Evolutionary conservation across 331 rosid genomes (phyloP), one percentile per base, ranked within the genome.

Genomic region (Stylosanthes scabra): DNA sequence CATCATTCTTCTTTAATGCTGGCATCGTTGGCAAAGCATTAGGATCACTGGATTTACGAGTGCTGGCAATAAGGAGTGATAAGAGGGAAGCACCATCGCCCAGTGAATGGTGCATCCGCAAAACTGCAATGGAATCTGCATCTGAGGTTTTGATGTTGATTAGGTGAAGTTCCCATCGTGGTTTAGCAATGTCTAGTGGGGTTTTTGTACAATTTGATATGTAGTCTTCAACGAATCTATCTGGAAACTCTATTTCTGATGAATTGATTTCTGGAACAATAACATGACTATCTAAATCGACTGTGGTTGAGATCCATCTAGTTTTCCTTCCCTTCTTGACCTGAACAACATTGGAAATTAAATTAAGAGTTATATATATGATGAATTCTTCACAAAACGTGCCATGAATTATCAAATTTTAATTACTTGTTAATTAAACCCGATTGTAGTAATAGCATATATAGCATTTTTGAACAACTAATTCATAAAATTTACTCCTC

Each of bases 61-160:
- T 85, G 6, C 83, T 66, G 1, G 97, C 88, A n/a, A 91, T 79
- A 41, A 91, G 88, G 16, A 91, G 88, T 14, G 97, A 91, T 59
- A 86, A 64, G 63, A 91, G 93, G 46, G 97, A 91, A 0, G 85
- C 87, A 12, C 97, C 97, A 59, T 91, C 97, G 0, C 96, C 97
- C 20, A 89, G 10, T 1, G 93, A 87, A 65, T 91, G 96, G 76
- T 91, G 97, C 66, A 91, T 72, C 5, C 91, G 73, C 2, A 87
- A 74, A 9, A 89, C 39, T 2, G 27, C 90, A 9, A 87, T 9
- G 2, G 86, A 78, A 62, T 89, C 87, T 20, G 96, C 88, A 39
- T 84, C 67, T 3, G 85, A 72, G 29, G 87, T 84, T 77, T 70
- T 87, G 51, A 87, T 52, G 83, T 91, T 87, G 55, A 91, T 92